These are phyloP conservation scores for Pseudogymnoascus sp. DNA, from an alignment of 2,329 filamentous ascomycete genomes.

Conservation along the genomic window DNA sequence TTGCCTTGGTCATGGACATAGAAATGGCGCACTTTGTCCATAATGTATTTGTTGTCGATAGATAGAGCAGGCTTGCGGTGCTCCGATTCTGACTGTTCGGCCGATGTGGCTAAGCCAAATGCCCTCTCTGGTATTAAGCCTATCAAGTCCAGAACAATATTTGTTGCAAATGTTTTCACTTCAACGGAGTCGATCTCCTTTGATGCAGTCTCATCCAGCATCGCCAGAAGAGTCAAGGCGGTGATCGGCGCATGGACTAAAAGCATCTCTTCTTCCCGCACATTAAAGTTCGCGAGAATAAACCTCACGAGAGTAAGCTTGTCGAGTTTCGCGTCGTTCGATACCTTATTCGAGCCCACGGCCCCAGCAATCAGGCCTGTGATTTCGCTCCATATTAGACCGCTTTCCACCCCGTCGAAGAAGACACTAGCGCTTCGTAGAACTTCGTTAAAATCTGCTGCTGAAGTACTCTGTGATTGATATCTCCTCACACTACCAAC, in stretches of 20 bases:
- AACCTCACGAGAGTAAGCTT: slow-evolving; percentile 72
- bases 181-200: slow-evolving; percentile 20
- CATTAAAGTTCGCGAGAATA: slow-evolving; percentile 80
- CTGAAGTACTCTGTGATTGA: slow-evolving; percentile 56
- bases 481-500: slow-evolving; percentile 74
- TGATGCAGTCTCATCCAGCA: slow-evolving; percentile 49
- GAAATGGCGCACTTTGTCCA: slow-evolving; percentile 57
- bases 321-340: slow-evolving; percentile 40
- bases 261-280: slow-evolving; percentile 94
- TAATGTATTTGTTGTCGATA: slow-evolving; percentile 43
- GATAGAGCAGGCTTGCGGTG: slow-evolving; percentile 20
- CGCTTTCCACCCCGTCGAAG: slow-evolving; percentile 94
- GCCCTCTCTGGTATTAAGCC: slow-evolving; percentile 59
- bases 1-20: slow-evolving; percentile 66
- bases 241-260: slow-evolving; percentile 75
- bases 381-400: slow-evolving; percentile 83
- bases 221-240: slow-evolving; percentile 53
- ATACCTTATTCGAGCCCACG: slow-evolving; percentile 41
- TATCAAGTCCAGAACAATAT: slow-evolving; percentile 50
- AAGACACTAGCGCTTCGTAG: slow-evolving; percentile 90
- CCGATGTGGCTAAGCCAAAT: slow-evolving; percentile 38
- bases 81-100: slow-evolving; percentile 23
- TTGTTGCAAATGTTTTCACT: slow-evolving; percentile 31
- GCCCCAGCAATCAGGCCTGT: slow-evolving; percentile 58
- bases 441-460: slow-evolving; percentile 73